Base-by-base conservation (phyloP, 768 basidiomycete genomes). In the Clavaria fumosa region DNA sequence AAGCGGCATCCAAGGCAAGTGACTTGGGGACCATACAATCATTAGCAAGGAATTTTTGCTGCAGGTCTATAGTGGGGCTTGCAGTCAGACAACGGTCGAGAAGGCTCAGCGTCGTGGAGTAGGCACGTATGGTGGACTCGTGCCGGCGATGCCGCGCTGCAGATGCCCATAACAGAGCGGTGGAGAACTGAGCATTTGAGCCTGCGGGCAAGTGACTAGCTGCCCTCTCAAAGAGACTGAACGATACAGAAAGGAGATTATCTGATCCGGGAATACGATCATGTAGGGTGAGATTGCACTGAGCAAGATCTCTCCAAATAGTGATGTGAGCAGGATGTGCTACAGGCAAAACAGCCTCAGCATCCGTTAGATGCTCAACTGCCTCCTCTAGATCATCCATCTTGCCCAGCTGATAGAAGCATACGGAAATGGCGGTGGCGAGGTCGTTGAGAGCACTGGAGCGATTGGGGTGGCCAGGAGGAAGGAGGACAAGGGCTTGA, bases 1-100 rank as follows among this genome's bases (percentile, higher is more conserved):
- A 24, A 0, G 47, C 47, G 6, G 47, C 51, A 11, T 36, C 43
- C 4, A 31, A 33, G 6, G 39, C 23, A 20, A 46, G 30, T 24
- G 34, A 35, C 23, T 7, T 21, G 7, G 38, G 38, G 11, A 39
- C 31, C n/a, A n/a, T n/a, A n/a, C n/a, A n/a, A n/a, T n/a, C n/a
- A 12, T 3, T 18, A 10, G 7, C 12, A 38, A 27, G 27, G 37
- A 31, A 38, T 30, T 31, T 38, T 3, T 38, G 37, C 23, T 21
- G 27, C 19, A 19, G 4, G 10, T 31, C 26, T 11, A 38, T 28
- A 6, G 37, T 38, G 12, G 37, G 37, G 26, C 10, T 33, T 27
- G 26, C 31, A 18, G 20, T 10, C 9, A 39, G 4, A 11, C 31
- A 34, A 19, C 31, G 38, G 31, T 39, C 38, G 19, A 39, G 38